Base-by-base conservation (phyloP, 2,329 filamentous ascomycete genomes). In the Trichoderma asperellum region DNA sequence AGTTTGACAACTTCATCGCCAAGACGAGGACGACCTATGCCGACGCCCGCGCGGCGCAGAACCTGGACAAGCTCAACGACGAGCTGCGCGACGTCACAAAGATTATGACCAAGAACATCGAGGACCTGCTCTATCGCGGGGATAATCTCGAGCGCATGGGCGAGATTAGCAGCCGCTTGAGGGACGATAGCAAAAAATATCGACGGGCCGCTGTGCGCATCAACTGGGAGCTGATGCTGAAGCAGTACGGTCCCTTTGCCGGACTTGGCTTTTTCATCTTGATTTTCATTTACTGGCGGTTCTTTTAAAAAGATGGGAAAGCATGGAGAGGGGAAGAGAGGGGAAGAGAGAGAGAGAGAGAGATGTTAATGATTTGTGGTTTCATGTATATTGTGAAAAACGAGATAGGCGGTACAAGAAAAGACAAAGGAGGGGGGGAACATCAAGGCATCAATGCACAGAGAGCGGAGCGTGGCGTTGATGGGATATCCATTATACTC, bases 61-160 rank as follows among this genome's bases (percentile, higher is more conserved):
- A 98, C 81, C 88, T 99, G 69, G 93, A 96, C 81, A 94, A 95
- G 82, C 85, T 99, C 73, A 98, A 99, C 78, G 93, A 97, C 78
- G 96, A 99, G 86, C 88, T 99, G 73, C 91, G 94, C 79, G 96
- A 98, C 81, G 96, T 99, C 68, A 98, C 96, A 1, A 94, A 97
- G 83, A 94, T 99, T 77, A 99, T 99, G 96, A 98, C 94, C 68
- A 98, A 98, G 88, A 99, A 99, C 81, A 98, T 99, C 74, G 96
- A 99, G 85, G 96, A 99, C 80, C 83, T 99, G 77, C 84, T 99
- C 65, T 99, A 99, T 79, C 86, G 96, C 71, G 96, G 96, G 34
- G 96, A 99, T 79, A 96, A 91, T 76, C 82, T 99, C 74, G 96
- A 99, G 83, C 88, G 94, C 76, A 99, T 99, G 96, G 95, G 96